Evolutionary conservation across 495 filamentous ascomycete species (phyloP), one percentile per base, ranked within the genome.

Genomic region (Choiromyces venosus): DNA sequence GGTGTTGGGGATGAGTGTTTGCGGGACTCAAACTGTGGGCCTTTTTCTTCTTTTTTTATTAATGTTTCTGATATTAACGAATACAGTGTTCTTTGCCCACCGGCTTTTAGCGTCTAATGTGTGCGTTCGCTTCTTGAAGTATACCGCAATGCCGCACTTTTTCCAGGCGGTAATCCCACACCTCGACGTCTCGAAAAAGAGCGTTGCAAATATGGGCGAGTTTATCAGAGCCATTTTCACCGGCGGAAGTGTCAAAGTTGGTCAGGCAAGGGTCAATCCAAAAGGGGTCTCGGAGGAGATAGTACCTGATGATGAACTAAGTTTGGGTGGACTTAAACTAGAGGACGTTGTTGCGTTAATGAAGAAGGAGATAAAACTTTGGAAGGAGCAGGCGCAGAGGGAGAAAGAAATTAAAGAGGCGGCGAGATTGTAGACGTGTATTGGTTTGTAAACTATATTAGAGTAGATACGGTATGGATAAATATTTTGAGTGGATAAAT

Each of bases 141-240:
- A 89, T 76, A 91, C 94, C 82, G 90, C 89, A 1, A 96, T 97
- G 92, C 93, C 94, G 65, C 94, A 98, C 80, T 92, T 90, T 73
- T 96, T 96, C 80, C 89, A 85, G 0, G 76, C 89, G 74, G 67
- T 96, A 0, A 82, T 97, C 71, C 82, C 84, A n/a, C 80, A 78
- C n/a, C 76, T 87, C 1, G 69, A 82, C 0, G 86, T 84, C 8
- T 78, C 85, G 1, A 82, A 82, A 71, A 81, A 84, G 65, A 91
- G 88, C 77, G 86, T 90, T 65, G 81, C 87, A 12, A 82, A 85
- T 29, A 86, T 88, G 83, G 84, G 86, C 0, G 82, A 80, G 39
- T 96, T 95, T 78, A 83, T 88, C 0, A 82, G 82, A 25, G 74
- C 75, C 37, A 82, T 83, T 42, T 84, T 87, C 6, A 83, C 84